Conservation (phyloP, 768 basidiomycete genomes). For the Rhodosporidiobolus sp. region DNA sequence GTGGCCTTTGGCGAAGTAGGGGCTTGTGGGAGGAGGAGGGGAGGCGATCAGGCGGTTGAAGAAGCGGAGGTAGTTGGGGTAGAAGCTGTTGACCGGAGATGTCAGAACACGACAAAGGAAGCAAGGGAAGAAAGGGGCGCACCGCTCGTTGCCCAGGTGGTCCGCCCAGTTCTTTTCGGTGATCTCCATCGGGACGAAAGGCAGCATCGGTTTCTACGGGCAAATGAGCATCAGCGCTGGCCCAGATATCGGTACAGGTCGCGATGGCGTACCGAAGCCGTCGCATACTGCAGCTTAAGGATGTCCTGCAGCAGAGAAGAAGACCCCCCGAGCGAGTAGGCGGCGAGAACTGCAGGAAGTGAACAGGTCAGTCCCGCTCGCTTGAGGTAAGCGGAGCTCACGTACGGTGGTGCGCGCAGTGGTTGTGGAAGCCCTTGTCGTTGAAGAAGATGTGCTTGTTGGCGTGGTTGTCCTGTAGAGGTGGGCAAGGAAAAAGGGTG, state of each 20-base stretch:
- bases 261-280: neutral
- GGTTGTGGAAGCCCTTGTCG: constrained; percentile 41
- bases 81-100: constrained; percentile 29
- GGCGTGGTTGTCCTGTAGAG: constrained; percentile 3
- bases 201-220: constrained; percentile 35
- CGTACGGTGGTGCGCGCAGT: constrained; percentile 34
- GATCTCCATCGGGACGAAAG: constrained; percentile 23
- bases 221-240: too few relatives aligned
- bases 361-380: neutral
- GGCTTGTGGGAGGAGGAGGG: neutral
- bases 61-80: constrained; percentile 44
- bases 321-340: constrained; percentile 33
- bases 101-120: too few relatives aligned
- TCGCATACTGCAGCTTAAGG: constrained; percentile 19
- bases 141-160: constrained; percentile 35
- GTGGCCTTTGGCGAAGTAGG: constrained; percentile 20
- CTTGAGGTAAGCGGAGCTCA: too few relatives aligned
- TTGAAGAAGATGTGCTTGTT: constrained; percentile 34
- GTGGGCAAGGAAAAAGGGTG: neutral
- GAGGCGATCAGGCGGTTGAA: constrained; percentile 35
- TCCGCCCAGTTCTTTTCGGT: constrained; percentile 34
- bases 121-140: neutral
- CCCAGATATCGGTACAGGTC: too few relatives aligned
- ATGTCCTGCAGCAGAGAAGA: constrained; percentile 28
- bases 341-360: constrained; percentile 20